Conservation (phyloP, 192 early-diverging fungal species). For the Coemansia sp. region DNA sequence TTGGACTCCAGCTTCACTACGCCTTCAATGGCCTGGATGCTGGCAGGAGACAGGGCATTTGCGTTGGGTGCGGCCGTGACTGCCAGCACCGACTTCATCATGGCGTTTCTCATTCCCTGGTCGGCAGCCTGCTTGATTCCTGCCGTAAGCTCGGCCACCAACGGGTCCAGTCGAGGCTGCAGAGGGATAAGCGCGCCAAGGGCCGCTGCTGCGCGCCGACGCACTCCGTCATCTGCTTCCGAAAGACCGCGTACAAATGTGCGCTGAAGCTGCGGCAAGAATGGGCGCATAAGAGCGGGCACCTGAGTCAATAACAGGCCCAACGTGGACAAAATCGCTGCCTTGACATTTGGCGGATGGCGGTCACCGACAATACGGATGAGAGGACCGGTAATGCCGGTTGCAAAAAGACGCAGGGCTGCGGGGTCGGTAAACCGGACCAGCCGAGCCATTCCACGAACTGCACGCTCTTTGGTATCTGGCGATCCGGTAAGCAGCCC, state of each 20-base stretch:
- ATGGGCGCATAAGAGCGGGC: constrained; percentile 86
- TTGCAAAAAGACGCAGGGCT: constrained; percentile 85
- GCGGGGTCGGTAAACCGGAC: constrained; percentile 58
- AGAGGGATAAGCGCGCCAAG: constrained; percentile 56
- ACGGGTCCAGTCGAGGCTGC: constrained; percentile 44
- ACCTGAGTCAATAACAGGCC: constrained; percentile 79
- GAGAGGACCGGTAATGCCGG: constrained; percentile 93
- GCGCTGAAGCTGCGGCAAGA: constrained; percentile 97
- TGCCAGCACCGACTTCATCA: constrained; percentile 35
- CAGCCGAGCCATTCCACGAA: constrained; percentile 80
- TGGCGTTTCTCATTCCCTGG: constrained; percentile 32
- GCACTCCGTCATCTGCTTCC: constrained; percentile 74
- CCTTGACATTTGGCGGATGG: constrained; percentile 86
- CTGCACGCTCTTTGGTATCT: constrained; percentile 81
- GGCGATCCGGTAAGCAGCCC: constrained; percentile 85
- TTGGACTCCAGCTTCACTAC: constrained; percentile 7
- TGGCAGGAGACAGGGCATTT: constrained; percentile 16
- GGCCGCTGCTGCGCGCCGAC: constrained; percentile 77
- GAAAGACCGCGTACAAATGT: constrained; percentile 90
- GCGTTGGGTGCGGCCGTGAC: constrained; percentile 34
- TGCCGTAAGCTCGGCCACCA: constrained; percentile 34
- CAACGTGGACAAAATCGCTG: constrained; percentile 85
- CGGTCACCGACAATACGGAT: constrained; percentile 98
- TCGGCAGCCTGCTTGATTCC: constrained; percentile 26
- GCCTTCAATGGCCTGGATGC: constrained; percentile 36